Evolutionary conservation across 2,329 filamentous ascomycete species (phyloP), one percentile per base, ranked within the genome.

Genomic region (Aspergillus tubingensis): DNA sequence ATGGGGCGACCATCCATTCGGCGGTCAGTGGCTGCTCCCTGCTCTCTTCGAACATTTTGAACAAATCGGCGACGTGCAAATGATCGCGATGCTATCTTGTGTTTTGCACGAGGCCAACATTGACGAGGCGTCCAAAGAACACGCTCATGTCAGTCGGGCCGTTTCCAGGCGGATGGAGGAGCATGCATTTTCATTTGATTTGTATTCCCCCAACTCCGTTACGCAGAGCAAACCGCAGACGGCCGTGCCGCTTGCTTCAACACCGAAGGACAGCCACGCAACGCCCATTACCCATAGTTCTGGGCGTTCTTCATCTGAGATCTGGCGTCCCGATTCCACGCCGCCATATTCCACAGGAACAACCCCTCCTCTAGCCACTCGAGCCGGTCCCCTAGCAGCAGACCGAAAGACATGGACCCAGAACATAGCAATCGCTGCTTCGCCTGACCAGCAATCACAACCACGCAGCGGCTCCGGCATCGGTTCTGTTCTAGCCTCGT

Each of bases 41-140:
- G 77, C 81, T 15, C 75, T 88, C 36, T 85, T 88, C 59, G 77
- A 83, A 8, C 80, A 87, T 70, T 88, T 86, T 61, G 86, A 88
- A 68, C 75, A 73, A 8, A 77, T 82, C 38, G 86, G 83, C n/a
- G 85, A 89, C 70, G 77, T 86, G 1, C 86, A 88, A 68, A 87
- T 88, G 83, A 79, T 88, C 36, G 86, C 85, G n/a, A 86, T 86
- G 82, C 73, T 88, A 39, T 85, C 86, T 3, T 87, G 85, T 63
- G 79, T 88, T 36, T 80, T 88, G 57, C 75, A 80, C 13, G 81
- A 85, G 66, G 79, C 82, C 19, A 78, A 80, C 61, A 73, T 74
- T 11, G 76, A 79, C 39, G 74, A 73, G 23, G 74, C 68, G 23
- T 68, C 76, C 23, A 58, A 56, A 7, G 47, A 54, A 25, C 59